Evolutionary conservation across 805 yeast genomes (phyloP), one percentile per base, ranked within the genome.

Genomic region (Starmerella tilneyi): DNA sequence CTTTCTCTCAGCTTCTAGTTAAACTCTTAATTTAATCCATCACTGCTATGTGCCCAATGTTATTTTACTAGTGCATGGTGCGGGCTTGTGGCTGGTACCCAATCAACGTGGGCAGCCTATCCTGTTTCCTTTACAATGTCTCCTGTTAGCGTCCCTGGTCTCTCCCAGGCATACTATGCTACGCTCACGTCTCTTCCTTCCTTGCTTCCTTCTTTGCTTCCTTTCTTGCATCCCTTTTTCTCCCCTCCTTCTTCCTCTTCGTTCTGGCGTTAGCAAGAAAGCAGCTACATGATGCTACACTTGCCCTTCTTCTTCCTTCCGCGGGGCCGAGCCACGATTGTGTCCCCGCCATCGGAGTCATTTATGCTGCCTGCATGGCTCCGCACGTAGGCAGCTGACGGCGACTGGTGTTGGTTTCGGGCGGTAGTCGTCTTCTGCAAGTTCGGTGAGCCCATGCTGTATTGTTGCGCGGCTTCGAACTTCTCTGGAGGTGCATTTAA

Each of bases 211-310:
- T 24, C 8, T 11, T 8, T 24, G 27, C 27, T 11, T 24, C 11
- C 27, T 11, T 24, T 24, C 11, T 24, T 24, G 8, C 11, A 8
- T 8, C 27, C 11, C 27, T 9, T 11, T 24, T 24, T 24, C 27
- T 11, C 27, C 11, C 27, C 27, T 24, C 11, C 27, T 24, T 24
- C 27, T 24, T 11, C 27, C 27, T 24, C 11, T n/a, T n/a, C n/a
- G n/a, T n/a, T n/a, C n/a, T n/a, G n/a, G n/a, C n/a, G n/a, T n/a
- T n/a, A n/a, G n/a, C n/a, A n/a, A n/a, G n/a, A n/a, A n/a, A n/a
- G n/a, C 9, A 28, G 6, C 36, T 34, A 50, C 49, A 45, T 45
- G 9, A 50, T 28, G 16, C 44, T 44, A 34, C 54, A 50, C 43
- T 47, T 50, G 15, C 43, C 37, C 33, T 40, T 41, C 43, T 41